phyloP scores from a whole-genome alignment of 106 monocot genomes.

The Apostasia shenzhenica region DNA sequence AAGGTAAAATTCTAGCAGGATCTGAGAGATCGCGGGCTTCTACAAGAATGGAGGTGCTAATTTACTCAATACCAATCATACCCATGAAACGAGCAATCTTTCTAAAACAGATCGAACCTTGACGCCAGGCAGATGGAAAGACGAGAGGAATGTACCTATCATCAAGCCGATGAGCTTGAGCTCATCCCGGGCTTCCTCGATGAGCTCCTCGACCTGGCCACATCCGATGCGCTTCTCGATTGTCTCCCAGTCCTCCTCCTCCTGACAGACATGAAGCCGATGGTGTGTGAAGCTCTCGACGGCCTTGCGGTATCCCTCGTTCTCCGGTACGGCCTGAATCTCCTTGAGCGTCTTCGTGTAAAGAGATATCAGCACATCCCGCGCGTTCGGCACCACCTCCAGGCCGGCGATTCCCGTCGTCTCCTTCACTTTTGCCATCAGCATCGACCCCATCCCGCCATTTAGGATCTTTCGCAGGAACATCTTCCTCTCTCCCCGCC shows the following conservation, averaged over 20 bases:
- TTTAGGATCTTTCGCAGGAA: constrained; percentile 68
- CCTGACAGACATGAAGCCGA: constrained; percentile 67
- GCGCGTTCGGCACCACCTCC: constrained; percentile 87
- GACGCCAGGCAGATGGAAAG: too few relatives aligned
- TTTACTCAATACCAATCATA: background rate
- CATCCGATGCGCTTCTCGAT: constrained; percentile 80
- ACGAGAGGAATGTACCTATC: constrained; percentile 43
- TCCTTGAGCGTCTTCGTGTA: constrained; percentile 76
- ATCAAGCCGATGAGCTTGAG: constrained; percentile 82
- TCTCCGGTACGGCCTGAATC: constrained; percentile 74
- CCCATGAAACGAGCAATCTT: background rate
- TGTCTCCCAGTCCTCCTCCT: constrained; percentile 83
- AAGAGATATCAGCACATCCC: constrained; percentile 73
- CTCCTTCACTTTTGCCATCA: constrained; percentile 68
- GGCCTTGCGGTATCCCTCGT: constrained; percentile 89
- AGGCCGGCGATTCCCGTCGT: constrained; percentile 93
- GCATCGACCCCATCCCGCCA: constrained; percentile 36
- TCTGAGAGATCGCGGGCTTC: background rate
- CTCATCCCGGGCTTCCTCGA: constrained; percentile 95
- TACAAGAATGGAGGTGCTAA: background rate
- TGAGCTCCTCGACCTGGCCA: constrained; percentile 97
- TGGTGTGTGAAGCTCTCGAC: constrained; percentile 83
- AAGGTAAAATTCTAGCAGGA: too few relatives aligned
- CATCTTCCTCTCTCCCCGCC: constrained; percentile 24
- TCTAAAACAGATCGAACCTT: too few relatives aligned